Conservation (phyloP, 495 filamentous ascomycete species). For the Xylaria scruposa region DNA sequence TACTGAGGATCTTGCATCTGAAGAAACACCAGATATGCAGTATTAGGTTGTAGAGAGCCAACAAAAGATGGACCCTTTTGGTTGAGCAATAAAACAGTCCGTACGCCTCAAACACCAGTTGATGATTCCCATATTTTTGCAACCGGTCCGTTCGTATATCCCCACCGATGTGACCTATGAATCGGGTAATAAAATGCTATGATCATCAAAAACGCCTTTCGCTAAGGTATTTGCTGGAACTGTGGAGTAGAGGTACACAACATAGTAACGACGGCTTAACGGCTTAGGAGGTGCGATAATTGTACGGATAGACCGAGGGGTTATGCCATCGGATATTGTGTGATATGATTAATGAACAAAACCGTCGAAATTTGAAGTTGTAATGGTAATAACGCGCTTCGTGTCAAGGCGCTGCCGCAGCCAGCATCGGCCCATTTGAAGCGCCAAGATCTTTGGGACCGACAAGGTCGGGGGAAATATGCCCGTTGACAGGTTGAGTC, state of each 20-base stretch:
- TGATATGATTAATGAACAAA: background rate
- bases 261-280: constrained; percentile 4
- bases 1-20: background rate
- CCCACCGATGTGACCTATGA: background rate
- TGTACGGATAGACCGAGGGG: background rate
- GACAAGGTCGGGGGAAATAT: background rate
- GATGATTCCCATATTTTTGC: constrained; percentile 12
- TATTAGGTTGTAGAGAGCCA: background rate
- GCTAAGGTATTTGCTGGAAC: background rate
- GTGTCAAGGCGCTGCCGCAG: constrained; percentile 11
- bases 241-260: constrained; percentile 14
- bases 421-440: constrained; percentile 27
- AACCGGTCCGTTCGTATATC: constrained; percentile 16
- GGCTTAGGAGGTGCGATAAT: background rate
- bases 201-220: constrained; percentile 15
- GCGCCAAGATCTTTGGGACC: constrained; percentile 10
- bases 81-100: background rate
- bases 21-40: constrained; percentile 3
- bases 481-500: constrained; percentile 26
- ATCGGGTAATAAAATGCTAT: constrained; percentile 1
- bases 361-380: background rate
- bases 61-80: background rate
- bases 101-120: constrained; percentile 15
- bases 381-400: background rate
- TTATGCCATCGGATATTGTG: background rate